Conservation (phyloP, 768 basidiomycete species). For the Suillus sp. region DNA sequence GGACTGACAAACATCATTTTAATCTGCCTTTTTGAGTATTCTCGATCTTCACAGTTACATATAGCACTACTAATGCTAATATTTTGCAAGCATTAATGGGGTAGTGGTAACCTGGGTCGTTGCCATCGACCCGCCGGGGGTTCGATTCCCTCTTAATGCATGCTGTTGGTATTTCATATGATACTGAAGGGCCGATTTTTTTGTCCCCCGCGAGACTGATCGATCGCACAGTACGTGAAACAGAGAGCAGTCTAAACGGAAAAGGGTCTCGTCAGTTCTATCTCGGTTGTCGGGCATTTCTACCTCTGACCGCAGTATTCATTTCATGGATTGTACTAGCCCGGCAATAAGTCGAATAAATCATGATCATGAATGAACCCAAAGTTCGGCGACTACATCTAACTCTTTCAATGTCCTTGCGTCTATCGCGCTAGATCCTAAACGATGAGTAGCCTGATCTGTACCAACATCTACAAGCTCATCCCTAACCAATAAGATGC, state of each 20-base stretch:
- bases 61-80: not conserved
- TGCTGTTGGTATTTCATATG: not conserved
- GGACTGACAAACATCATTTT: too few species aligned
- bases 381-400: slow-evolving; percentile 71
- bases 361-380: slow-evolving; percentile 47
- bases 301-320: not conserved
- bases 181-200: too few species aligned
- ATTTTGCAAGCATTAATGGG: slow-evolving; percentile 28
- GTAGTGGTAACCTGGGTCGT: slow-evolving; percentile 39
- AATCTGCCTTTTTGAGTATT: too few species aligned
- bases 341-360: not conserved
- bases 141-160: slow-evolving; percentile 81
- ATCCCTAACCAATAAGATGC: slow-evolving; percentile 68
- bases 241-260: not conserved
- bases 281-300: not conserved
- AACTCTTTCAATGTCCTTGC: slow-evolving; percentile 67
- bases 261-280: not conserved
- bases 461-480: slow-evolving; percentile 40
- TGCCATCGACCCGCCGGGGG: slow-evolving; percentile 67
- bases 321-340: not conserved
- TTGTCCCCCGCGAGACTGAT: too few species aligned
- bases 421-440: slow-evolving; percentile 29
- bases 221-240: not conserved
- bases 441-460: slow-evolving; percentile 22
- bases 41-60: too few species aligned